phyloP scores from a whole-genome alignment of 2,329 filamentous ascomycete species.

The Venturia pyrina region DNA sequence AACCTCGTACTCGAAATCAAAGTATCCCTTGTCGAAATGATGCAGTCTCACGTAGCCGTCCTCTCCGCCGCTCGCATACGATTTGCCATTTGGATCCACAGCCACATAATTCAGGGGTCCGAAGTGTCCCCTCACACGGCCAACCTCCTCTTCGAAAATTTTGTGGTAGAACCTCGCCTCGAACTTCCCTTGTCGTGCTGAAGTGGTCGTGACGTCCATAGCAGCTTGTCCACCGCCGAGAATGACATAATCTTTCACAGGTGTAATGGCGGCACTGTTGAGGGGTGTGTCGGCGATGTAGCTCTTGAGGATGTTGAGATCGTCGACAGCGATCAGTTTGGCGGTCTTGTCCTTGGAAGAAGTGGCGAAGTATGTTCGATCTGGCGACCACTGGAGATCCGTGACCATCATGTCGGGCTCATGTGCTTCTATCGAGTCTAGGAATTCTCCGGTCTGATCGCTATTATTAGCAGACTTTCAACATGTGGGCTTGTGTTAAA shows the following conservation, averaged over 20 bases:
- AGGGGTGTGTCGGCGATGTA: constrained; percentile 88
- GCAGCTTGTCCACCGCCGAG: constrained; percentile 96
- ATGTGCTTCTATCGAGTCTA: constrained; percentile 75
- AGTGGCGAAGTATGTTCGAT: constrained; percentile 97
- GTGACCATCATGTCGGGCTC: constrained; percentile 75
- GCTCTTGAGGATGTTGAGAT: constrained; percentile 87
- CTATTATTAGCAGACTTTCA: background rate
- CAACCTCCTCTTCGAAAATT: constrained; percentile 98
- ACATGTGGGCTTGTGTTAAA: background rate
- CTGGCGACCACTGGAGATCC: constrained; percentile 87
- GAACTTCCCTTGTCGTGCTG: constrained; percentile 93
- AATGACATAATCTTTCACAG: constrained; percentile 96
- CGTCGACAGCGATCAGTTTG: constrained; percentile 77
- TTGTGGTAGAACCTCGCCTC: constrained; percentile 99
- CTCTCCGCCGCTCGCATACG: constrained; percentile 92
- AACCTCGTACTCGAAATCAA: constrained; percentile 97
- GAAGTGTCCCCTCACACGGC: constrained; percentile 93
- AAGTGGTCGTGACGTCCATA: constrained; percentile 96
- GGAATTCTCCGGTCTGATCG: constrained; percentile 61
- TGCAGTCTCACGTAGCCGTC: constrained; percentile 98
- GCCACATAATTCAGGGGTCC: constrained; percentile 95
- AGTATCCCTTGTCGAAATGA: constrained; percentile 97
- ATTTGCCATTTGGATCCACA: constrained; percentile 79
- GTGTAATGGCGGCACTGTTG: constrained; percentile 88
- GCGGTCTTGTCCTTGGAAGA: constrained; percentile 96